A percentile compares a stretch with the other conserved stretches of the same genome.
Evolutionary conservation across 23 red algal genomes (phyloP).

Genomic region (Gracilariopsis chorda): DNA sequence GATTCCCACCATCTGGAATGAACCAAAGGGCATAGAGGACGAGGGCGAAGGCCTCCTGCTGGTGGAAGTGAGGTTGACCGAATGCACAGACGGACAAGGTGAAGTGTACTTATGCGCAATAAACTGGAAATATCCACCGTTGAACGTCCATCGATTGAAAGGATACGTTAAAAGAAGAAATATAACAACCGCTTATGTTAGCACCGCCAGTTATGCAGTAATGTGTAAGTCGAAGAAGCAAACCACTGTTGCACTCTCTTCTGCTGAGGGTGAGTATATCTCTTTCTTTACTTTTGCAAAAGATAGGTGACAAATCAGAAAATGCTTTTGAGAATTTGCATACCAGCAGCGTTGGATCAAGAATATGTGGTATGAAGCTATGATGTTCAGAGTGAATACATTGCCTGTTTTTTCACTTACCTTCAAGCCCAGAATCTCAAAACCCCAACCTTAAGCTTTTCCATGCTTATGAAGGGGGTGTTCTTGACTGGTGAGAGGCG

Average conservation of each 20-base stretch:
- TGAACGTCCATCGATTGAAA: too few relatives aligned
- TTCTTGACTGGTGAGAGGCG: too few relatives aligned
- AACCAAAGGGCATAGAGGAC: too few relatives aligned
- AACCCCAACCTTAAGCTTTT: too few relatives aligned
- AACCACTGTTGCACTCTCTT: neutral
- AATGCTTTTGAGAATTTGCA: conserved; percentile 6
- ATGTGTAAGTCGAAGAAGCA: neutral
- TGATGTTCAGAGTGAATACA: neutral
- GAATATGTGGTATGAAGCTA: neutral
- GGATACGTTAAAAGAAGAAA: conserved; percentile 17
- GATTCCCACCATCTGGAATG: too few relatives aligned
- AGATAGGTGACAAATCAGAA: neutral
- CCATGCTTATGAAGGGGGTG: too few relatives aligned
- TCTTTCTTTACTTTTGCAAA: conserved; percentile 2
- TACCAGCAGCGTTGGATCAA: neutral
- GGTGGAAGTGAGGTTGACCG: too few relatives aligned
- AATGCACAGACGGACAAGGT: too few relatives aligned
- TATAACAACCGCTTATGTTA: conserved; percentile 25
- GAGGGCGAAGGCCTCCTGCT: too few relatives aligned
- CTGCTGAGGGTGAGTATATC: conserved; percentile 23
- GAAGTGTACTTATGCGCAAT: too few relatives aligned
- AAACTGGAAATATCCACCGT: too few relatives aligned
- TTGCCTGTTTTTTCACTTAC: neutral
- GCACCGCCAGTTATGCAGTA: neutral
- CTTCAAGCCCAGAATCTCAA: neutral